phyloP scores from a whole-genome alignment of 2,329 filamentous ascomycete species.

The Lecanoromycetidae sp. region DNA sequence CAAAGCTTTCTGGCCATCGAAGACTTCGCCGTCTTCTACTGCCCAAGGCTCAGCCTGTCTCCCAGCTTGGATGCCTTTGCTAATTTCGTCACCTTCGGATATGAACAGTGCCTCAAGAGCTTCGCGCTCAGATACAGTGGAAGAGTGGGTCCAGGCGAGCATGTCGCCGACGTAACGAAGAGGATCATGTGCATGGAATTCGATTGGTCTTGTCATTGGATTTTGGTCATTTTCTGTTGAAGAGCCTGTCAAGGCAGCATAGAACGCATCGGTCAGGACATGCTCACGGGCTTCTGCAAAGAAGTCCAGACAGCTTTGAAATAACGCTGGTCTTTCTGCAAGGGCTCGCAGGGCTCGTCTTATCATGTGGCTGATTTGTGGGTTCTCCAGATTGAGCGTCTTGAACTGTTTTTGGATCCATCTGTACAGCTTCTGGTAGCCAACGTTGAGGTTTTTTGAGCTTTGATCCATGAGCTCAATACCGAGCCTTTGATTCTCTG shows the following conservation, averaged over 20 bases:
- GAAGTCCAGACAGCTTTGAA: slow-evolving; percentile 85
- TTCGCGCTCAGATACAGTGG: slow-evolving; percentile 85
- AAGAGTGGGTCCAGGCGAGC: slow-evolving; percentile 93
- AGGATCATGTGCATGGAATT: slow-evolving; percentile 83
- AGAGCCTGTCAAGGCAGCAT: slow-evolving; percentile 69
- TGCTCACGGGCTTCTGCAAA: slow-evolving; percentile 85
- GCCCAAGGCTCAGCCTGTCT: slow-evolving; percentile 77
- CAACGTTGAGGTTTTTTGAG: slow-evolving; percentile 72
- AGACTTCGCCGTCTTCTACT: slow-evolving; percentile 50
- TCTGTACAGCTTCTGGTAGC: slow-evolving; percentile 89
- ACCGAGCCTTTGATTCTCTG: slow-evolving; percentile 78
- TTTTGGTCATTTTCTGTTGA: slow-evolving; percentile 47
- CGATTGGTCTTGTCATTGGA: slow-evolving; percentile 69
- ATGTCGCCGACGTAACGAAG: slow-evolving; percentile 91
- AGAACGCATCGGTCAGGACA: slow-evolving; percentile 78
- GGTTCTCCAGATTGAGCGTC: slow-evolving; percentile 81
- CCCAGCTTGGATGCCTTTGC: slow-evolving; percentile 66
- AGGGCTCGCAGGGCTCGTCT: slow-evolving; percentile 73
- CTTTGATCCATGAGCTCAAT: slow-evolving; percentile 86
- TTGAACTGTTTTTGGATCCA: slow-evolving; percentile 95
- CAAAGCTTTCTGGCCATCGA: slow-evolving; percentile 70
- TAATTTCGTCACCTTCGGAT: slow-evolving; percentile 77
- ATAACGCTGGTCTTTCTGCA: slow-evolving; percentile 77
- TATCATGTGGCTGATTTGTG: slow-evolving; percentile 77
- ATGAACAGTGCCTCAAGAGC: slow-evolving; percentile 86